Evolutionary conservation across 495 filamentous ascomycete species (phyloP).

Genomic region (Rhypophila decipiens): DNA sequence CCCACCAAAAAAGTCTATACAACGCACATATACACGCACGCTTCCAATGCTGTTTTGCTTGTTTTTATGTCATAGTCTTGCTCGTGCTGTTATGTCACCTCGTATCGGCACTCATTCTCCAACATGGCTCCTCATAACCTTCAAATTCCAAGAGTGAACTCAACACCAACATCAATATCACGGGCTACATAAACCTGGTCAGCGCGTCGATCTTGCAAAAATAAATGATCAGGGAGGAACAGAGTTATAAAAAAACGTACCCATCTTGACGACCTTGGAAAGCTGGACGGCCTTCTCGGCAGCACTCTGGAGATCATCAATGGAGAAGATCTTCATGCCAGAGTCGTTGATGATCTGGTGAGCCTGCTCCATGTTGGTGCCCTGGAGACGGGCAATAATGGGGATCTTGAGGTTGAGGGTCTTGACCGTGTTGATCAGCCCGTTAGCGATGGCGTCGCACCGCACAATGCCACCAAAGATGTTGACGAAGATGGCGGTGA

Average conservation of each 20-base stretch:
- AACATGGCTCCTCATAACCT: too few species aligned
- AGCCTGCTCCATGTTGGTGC: slow-evolving; percentile 96
- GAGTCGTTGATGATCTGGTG: slow-evolving; percentile 96
- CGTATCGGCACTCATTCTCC: too few species aligned
- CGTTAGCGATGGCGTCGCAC: slow-evolving; percentile 96
- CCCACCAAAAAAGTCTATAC: too few species aligned
- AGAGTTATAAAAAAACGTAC: slow-evolving; percentile 47
- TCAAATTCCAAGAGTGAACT: slow-evolving; percentile 95
- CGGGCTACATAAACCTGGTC: slow-evolving; percentile 51
- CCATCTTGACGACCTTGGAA: slow-evolving; percentile 98
- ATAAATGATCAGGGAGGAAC: slow-evolving; percentile 7
- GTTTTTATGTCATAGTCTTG: too few species aligned
- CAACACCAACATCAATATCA: slow-evolving; percentile 96
- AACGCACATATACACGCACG: too few species aligned
- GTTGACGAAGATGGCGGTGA: slow-evolving; percentile 98
- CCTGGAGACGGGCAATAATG: slow-evolving; percentile 92
- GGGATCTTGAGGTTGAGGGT: slow-evolving; percentile 91
- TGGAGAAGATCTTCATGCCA: slow-evolving; percentile 98
- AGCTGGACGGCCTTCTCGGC: slow-evolving; percentile 98
- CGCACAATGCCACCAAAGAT: slow-evolving; percentile 99
- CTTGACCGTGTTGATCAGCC: slow-evolving; percentile 88
- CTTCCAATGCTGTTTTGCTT: too few species aligned
- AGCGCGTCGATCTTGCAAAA: background rate
- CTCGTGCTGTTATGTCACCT: too few species aligned
- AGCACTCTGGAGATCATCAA: slow-evolving; percentile 94